Base-by-base conservation (phyloP, 441 rosid species). In the Pelargonium fulgidum region DNA sequence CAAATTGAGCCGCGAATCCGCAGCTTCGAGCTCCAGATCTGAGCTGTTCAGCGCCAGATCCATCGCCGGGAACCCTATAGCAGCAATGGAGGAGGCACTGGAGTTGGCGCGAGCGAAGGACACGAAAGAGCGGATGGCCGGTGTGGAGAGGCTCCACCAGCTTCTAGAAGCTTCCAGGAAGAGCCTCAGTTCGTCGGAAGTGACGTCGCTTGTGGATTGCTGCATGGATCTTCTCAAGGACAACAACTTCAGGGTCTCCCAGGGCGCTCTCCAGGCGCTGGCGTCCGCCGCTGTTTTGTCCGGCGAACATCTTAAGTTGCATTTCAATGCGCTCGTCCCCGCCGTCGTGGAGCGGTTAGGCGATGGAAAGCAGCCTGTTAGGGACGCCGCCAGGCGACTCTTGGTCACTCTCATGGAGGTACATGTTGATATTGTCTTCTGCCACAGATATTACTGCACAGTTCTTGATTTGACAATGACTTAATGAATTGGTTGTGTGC, bases 321-420 rank as follows among this genome's bases (percentile, higher is more conserved):
- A 95, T 74, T 85, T 95, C 76, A 95, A 92, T 67, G 96, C 95
- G 2, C 92, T 95, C n/a, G 91, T 92, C 24, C 98, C 99, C 10
- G 93, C 98, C 39, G 98, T 87, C 8, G 99, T 95, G 0, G 99
- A 95, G 78, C 84, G 99, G 2, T 79, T 92, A 29, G 99, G 99
- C 5, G 98, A 95, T 41, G 85, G 82, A 33, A 95, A 95, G 70
- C 99, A 95, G 76, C 98, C 99, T 0, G 99, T 95, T 42, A 80
- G 99, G 14, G 97, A 95, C 67, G 98, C 99, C 42, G 97, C 97
- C 5, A 81, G 99, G 75, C 90, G 97, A 22, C 81, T 95, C 45
- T 74, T 95, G 78, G 91, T 93, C 24, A 95, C 99, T 69, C 91
- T 95, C 14, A 95, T 95, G 99, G 98, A 95, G 99, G 99, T 92